Evolutionary conservation across 2,329 filamentous ascomycete species (phyloP).

Genomic region (Exophiala calicioides): DNA sequence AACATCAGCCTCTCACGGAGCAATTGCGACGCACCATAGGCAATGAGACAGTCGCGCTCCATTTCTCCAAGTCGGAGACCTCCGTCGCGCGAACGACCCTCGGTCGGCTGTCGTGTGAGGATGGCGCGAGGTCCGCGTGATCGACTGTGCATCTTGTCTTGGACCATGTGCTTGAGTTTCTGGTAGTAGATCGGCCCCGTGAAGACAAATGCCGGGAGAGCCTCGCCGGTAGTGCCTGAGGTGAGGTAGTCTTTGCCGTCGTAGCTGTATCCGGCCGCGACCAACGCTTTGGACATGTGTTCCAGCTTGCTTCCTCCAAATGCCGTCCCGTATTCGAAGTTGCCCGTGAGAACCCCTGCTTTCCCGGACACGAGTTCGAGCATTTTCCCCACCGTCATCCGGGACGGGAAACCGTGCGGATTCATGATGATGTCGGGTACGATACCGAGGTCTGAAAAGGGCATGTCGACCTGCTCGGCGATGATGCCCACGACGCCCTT

Average conservation of each 20-base stretch:
- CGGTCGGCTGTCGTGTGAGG: slow-evolving; percentile 90
- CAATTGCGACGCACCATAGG: slow-evolving; percentile 91
- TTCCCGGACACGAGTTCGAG: slow-evolving; percentile 94
- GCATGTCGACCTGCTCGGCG: slow-evolving; percentile 94
- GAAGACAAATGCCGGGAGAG: slow-evolving; percentile 93
- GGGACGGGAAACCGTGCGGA: slow-evolving; percentile 97
- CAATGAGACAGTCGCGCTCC: slow-evolving; percentile 97
- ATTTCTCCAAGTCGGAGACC: slow-evolving; percentile 94
- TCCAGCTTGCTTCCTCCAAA: slow-evolving; percentile 84
- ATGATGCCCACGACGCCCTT: slow-evolving; percentile 98
- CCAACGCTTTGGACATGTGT: slow-evolving; percentile 81
- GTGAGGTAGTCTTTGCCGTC: slow-evolving; percentile 97
- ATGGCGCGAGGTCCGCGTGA: slow-evolving; percentile 87
- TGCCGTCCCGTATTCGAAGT: slow-evolving; percentile 84
- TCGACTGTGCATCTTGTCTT: slow-evolving; percentile 98
- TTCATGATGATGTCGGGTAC: slow-evolving; percentile 99
- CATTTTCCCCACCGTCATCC: slow-evolving; percentile 99
- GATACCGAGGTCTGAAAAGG: slow-evolving; percentile 86
- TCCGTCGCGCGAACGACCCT: slow-evolving; percentile 89
- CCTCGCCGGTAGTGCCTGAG: slow-evolving; percentile 90
- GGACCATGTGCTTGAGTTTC: slow-evolving; percentile 99
- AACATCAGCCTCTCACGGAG: slow-evolving; percentile 93
- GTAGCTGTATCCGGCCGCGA: slow-evolving; percentile 90
- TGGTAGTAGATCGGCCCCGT: slow-evolving; percentile 99
- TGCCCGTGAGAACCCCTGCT: slow-evolving; percentile 81